Base-by-base conservation (phyloP, 345 rosid species). In the Geranium rotundifolium region DNA sequence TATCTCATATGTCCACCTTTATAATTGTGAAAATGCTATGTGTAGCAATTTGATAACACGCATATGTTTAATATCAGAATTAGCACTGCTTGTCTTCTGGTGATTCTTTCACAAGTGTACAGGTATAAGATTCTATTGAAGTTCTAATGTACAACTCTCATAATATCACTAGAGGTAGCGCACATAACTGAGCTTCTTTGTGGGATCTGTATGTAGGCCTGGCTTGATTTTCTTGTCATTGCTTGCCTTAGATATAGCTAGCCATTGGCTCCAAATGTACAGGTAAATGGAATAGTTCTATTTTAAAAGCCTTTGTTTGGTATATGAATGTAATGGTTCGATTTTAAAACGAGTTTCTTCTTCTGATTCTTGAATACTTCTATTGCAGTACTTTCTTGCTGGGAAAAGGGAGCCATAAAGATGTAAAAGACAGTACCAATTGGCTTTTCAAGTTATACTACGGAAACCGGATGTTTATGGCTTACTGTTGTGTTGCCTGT, bases 181-280 rank as follows among this genome's bases (percentile, higher is more conserved):
- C 66, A 23, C 9, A 30, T 54, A 54, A 37, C 19, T 61, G 54
- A 75, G 27, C 29, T 54, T 58, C 34, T 31, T 19, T 29, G 29
- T 57, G 23, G 37, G 27, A 60, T 34, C 55, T 71, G 68, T 58
- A 31, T 65, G 73, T 81, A 89, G 98, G 85, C 98, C 97, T 71
- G 90, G 98, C 69, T 82, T 92, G 80, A 78, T 71, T 62, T 92
- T 87, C 74, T 70, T 89, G 75, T 87, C 89, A 57, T 72, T 92
- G 67, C 88, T 92, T 63, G 93, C 98, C 27, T 71, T 92, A 19
- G 98, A 92, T 81, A 85, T 92, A 59, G 85, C 79, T 62, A 89
- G 97, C 75, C 98, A 92, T 70, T 92, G 96, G 97, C 81, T 92
- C 46, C 99, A 87, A 77, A 86, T 92, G 96, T 87, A 87, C 77